A percentile compares a stretch with the other conserved stretches of the same genome.
Conservation (phyloP, 192 early-diverging fungal genomes). For the Cladochytrium replicatum region DNA sequence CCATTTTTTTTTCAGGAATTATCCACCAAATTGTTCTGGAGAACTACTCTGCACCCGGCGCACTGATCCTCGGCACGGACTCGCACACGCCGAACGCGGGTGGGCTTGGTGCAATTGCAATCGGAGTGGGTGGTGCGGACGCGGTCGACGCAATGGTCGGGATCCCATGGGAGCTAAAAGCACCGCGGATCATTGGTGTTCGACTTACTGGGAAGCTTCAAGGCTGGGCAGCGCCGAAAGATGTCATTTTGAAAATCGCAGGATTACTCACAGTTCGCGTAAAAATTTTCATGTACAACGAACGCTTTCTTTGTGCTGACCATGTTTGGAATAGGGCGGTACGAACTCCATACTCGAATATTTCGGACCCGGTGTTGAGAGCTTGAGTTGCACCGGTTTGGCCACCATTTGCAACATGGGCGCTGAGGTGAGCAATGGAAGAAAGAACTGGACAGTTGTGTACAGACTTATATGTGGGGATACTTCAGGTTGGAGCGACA, state of each 20-base stretch:
- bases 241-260: conserved; percentile 90
- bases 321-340: conserved; percentile 91
- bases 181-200: conserved; percentile 91
- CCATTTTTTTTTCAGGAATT: conserved; percentile 12
- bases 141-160: conserved; percentile 99
- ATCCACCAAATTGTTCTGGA: conserved; percentile 97
- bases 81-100: conserved; percentile 98
- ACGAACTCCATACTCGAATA: conserved; percentile 97
- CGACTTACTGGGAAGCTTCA: conserved; percentile 74
- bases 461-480: neutral
- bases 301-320: no score
- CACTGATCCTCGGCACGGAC: conserved; percentile 95
- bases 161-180: conserved; percentile 99
- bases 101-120: conserved; percentile 91
- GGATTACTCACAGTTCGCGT: conserved; percentile 74
- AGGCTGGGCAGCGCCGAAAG: conserved; percentile 93
- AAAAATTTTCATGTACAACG: no score
- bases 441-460: neutral
- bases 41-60: conserved; percentile 95
- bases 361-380: conserved; percentile 89
- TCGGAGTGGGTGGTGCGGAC: conserved; percentile 97
- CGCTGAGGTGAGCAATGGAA: conserved; percentile 64
- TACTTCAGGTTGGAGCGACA: conserved; percentile 72
- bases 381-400: conserved; percentile 95
- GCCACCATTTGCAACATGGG: conserved; percentile 99